Conservation (phyloP, 257 asterid species). For the Echium plantagineum region DNA sequence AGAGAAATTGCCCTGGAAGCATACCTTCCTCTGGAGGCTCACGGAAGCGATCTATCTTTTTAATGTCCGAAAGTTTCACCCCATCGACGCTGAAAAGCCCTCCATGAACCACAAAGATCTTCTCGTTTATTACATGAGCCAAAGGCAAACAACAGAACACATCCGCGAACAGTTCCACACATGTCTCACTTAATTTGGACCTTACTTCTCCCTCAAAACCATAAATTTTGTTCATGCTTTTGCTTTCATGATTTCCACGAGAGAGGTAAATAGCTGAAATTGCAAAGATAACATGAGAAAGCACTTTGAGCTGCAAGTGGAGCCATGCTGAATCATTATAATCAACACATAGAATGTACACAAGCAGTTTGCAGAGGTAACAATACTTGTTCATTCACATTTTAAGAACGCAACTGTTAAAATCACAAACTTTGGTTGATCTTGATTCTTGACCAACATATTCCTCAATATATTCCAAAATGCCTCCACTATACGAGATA, state of each 20-base stretch:
- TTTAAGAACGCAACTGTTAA: no score
- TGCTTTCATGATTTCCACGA: constrained; percentile 98
- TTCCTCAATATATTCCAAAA: no score
- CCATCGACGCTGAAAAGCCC: constrained; percentile 99
- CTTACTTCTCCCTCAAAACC: constrained; percentile 99
- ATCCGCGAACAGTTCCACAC: constrained; percentile 93
- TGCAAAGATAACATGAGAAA: constrained; percentile 12
- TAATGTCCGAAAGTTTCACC: constrained; percentile 84
- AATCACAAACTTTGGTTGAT: no score
- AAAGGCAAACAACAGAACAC: constrained; percentile 95
- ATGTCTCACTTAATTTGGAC: constrained; percentile 76
- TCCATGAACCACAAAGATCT: constrained; percentile 91
- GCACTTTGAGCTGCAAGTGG: constrained; percentile 5
- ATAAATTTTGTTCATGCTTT: constrained; percentile 96
- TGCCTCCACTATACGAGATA: no score
- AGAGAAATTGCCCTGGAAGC: constrained; percentile 12
- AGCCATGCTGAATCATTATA: no score
- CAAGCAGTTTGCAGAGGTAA: no score
- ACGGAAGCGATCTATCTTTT: constrained; percentile 78
- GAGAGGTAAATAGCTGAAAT: constrained; percentile 82
- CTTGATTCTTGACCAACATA: no score
- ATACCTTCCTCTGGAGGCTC: constrained; percentile 99
- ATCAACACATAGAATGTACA: no score
- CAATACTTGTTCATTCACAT: no score
- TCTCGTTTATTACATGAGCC: constrained; percentile 79